Conservation (phyloP, 441 rosid species). For the Biscutella laevigata region DNA sequence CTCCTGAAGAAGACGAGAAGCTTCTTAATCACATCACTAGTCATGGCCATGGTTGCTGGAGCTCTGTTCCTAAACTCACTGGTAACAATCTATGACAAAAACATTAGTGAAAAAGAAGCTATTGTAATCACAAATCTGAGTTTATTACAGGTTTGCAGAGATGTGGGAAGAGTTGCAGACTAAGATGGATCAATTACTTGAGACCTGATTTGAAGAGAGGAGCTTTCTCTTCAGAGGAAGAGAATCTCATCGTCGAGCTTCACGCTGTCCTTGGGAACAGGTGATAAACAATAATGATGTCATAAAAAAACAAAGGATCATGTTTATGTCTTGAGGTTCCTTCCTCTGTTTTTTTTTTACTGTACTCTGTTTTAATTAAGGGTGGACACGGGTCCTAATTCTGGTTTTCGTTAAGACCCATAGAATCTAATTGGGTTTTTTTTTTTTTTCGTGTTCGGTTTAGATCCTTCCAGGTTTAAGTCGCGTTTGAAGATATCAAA, state of each 20-base stretch:
- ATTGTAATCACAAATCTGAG: background rate
- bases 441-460: no score
- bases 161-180: constrained; percentile 84
- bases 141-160: constrained; percentile 54
- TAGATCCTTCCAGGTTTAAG: no score
- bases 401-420: no score
- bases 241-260: constrained; percentile 64
- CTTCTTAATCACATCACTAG: constrained; percentile 66
- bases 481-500: no score
- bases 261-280: constrained; percentile 71
- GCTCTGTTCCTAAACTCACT: constrained; percentile 86
- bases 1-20: no score
- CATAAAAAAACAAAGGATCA: constrained; percentile 1
- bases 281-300: constrained; percentile 20
- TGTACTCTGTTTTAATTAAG: constrained; percentile 18
- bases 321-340: background rate
- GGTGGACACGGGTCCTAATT: no score
- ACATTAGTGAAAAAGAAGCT: background rate
- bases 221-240: constrained; percentile 67
- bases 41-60: constrained; percentile 90
- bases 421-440: no score
- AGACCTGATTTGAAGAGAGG: constrained; percentile 92
- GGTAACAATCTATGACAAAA: constrained; percentile 30
- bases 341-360: background rate
- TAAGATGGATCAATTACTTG: constrained; percentile 69